Base-by-base conservation (phyloP, 805 yeast species). In the Saccharomycopsis sp. region DNA sequence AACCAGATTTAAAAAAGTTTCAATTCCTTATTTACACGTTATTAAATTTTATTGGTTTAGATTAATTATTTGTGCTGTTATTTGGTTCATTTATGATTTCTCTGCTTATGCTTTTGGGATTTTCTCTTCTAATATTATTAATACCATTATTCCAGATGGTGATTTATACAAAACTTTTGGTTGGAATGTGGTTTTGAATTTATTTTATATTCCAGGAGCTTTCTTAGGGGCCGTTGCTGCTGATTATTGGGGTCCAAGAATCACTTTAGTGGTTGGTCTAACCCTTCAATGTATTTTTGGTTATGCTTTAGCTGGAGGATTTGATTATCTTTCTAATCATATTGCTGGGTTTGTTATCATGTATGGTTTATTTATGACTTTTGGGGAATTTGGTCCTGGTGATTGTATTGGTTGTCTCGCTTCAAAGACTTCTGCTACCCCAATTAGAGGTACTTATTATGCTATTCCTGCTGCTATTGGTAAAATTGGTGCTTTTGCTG, bases 341-440 rank as follows among this genome's bases (percentile, higher is more conserved):
- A 66, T 85, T 54, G 96, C 74, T 31, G 89, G 76, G 0, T 85
- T 88, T 52, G 81, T 77, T 38, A 94, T 86, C 32, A 80, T 81
- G 25, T 88, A 80, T 56, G 96, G 96, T 64, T 74, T 89, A 47
- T 88, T 86, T 60, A 64, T 75, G 58, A 69, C 95, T 5, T 67
- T 85, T 31, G 96, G 96, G 54, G 96, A 89, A 61, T 82, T 88
- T 60, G 94, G 95, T 27, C 87, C 94, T 13, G 97, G 96, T 63
- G 85, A 87, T 62, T 84, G 83, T 61, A 80, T 83, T 58, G 96
- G 96, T 51, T 64, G 84, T 42, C 67, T 88, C 47, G 94, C 95
- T 20, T 72, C 95, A 31, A 88, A 88, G 62, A 80, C 94, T 10
- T 71, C 79, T 35, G 82, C 95, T 34, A 79, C 95, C 9, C 79